A percentile compares a stretch with the other conserved stretches of the same genome.
phyloP scores from a whole-genome alignment of 2,329 filamentous ascomycete species.

The Clonostachys sp. region DNA sequence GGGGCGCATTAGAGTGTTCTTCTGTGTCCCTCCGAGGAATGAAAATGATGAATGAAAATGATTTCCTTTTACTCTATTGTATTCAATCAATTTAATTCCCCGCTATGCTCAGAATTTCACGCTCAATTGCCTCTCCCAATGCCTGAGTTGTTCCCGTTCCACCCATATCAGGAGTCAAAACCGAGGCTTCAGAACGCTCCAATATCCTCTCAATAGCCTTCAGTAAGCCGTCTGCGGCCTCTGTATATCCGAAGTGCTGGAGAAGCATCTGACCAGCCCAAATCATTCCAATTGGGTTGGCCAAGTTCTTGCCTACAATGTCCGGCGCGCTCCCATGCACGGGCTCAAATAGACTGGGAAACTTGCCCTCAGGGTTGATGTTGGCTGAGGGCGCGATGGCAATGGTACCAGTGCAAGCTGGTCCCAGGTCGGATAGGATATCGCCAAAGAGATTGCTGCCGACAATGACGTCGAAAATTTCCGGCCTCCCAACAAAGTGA shows the following conservation, averaged over 20 bases:
- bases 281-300: constrained; percentile 69
- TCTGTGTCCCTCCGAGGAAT: no score
- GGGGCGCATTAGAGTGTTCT: no score
- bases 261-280: constrained; percentile 66
- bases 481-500: constrained; percentile 55
- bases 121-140: constrained; percentile 24
- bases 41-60: no score
- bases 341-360: constrained; percentile 56
- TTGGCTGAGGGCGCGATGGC: constrained; percentile 70
- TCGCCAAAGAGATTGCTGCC: constrained; percentile 61
- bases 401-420: constrained; percentile 66
- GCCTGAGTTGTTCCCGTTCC: constrained; percentile 32
- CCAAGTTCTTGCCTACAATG: constrained; percentile 67
- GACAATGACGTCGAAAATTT: constrained; percentile 58
- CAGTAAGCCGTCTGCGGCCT: constrained; percentile 43
- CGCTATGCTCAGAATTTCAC: constrained; percentile 3
- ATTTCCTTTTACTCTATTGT: no score
- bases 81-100: not conserved
- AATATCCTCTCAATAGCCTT: constrained; percentile 46
- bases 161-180: constrained; percentile 50
- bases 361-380: constrained; percentile 51
- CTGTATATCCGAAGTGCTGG: constrained; percentile 9
- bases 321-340: constrained; percentile 72
- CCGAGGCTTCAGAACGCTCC: constrained; percentile 31
- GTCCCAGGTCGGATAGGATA: constrained; percentile 67